Percentiles rank a stretch among this genome's conserved stretches.
Evolutionary conservation across 2,329 filamentous ascomycete genomes (phyloP).

Genomic region (Tolypocladium inflatum): DNA sequence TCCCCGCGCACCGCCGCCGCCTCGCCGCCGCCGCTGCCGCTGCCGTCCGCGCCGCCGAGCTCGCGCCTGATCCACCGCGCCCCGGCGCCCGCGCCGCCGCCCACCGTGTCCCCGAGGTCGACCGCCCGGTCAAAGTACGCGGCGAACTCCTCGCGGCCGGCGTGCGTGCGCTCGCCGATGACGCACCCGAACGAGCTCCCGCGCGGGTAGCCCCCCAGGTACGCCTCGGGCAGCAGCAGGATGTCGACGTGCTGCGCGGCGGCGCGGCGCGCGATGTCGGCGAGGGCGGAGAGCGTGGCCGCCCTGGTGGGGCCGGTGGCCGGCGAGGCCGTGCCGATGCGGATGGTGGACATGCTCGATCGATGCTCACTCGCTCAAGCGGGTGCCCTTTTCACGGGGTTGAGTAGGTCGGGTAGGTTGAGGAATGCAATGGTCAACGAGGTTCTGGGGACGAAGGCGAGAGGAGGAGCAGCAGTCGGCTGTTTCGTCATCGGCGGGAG

Average conservation of each 20-base stretch:
- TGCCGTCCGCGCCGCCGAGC: constrained; percentile 23
- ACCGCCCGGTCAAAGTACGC: constrained; percentile 70
- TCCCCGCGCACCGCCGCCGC: constrained; percentile 32
- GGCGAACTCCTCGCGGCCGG: constrained; percentile 74
- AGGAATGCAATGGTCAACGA: neutral
- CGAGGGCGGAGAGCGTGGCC: constrained; percentile 58
- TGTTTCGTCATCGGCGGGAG: neutral
- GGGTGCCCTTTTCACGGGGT: neutral
- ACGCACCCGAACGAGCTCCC: constrained; percentile 67
- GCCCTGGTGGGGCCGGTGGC: constrained; percentile 37
- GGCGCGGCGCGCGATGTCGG: constrained; percentile 54
- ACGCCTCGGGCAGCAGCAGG: constrained; percentile 85
- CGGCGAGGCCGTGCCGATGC: constrained; percentile 48
- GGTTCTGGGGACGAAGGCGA: neutral
- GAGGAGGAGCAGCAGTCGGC: neutral
- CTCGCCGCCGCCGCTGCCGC: constrained; percentile 16
- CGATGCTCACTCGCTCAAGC: neutral
- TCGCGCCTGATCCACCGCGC: constrained; percentile 59
- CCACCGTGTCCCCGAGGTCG: constrained; percentile 71
- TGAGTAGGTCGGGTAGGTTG: neutral
- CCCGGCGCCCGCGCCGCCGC: constrained; percentile 55
- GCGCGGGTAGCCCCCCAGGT: constrained; percentile 83
- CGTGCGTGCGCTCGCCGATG: constrained; percentile 57
- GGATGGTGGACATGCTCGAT: constrained; percentile 26
- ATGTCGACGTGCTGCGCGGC: constrained; percentile 49